Conservation (phyloP, 257 asterid genomes). For the Nicotiana knightiana region DNA sequence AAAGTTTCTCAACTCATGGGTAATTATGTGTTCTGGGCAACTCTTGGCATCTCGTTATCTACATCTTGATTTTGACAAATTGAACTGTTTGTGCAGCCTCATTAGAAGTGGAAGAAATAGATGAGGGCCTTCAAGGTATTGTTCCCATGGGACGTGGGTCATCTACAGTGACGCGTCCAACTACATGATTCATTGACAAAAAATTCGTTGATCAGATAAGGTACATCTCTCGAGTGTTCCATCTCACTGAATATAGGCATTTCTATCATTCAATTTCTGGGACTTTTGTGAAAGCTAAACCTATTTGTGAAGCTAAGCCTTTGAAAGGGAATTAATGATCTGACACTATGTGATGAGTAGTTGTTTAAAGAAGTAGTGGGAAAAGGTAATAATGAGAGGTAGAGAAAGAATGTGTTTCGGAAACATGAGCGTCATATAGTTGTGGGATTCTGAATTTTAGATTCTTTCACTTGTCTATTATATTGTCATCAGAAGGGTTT, state of each 20-base stretch:
- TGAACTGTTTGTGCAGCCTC: slow-evolving; percentile 31
- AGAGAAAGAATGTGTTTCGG: not conserved
- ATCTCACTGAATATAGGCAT: not conserved
- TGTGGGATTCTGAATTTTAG: not conserved
- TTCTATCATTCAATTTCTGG: not conserved
- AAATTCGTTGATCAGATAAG: not conserved
- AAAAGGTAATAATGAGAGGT: not conserved
- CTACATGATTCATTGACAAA: slow-evolving; percentile 38
- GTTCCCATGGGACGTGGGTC: slow-evolving; percentile 94
- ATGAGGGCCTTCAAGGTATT: slow-evolving; percentile 52
- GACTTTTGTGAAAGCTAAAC: not conserved
- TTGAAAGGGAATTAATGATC: not conserved
- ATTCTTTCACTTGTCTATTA: not conserved
- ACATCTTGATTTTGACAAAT: not conserved
- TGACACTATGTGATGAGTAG: not conserved
- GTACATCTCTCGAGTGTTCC: not conserved
- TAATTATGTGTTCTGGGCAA: not conserved
- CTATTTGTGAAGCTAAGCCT: not conserved
- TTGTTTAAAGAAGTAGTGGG: not conserved
- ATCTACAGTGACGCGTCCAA: slow-evolving; percentile 88
- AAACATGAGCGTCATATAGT: not conserved
- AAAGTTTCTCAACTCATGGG: not conserved
- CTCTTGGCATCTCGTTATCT: not conserved
- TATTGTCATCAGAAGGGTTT: not conserved
- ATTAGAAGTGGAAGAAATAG: slow-evolving; percentile 44